Conservation (phyloP, 768 basidiomycete species). For the Tephrocybe sp. region DNA sequence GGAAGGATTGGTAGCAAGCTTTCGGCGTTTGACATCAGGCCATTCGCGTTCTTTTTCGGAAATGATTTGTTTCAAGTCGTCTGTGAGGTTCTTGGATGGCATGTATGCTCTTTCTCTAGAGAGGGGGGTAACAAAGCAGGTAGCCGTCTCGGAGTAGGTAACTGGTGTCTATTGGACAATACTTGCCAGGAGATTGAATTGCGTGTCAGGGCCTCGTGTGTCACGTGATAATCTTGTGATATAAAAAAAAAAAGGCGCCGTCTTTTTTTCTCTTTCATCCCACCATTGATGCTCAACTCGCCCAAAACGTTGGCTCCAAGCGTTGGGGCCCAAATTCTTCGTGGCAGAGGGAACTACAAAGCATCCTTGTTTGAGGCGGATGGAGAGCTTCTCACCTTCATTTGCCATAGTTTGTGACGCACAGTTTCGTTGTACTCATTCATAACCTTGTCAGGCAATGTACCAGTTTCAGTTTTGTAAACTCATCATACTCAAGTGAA, state of each 20-base stretch:
- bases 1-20: conserved; percentile 28
- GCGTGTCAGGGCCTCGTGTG: too few relatives aligned
- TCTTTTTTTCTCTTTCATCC: not conserved
- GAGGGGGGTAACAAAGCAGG: not conserved
- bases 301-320: conserved; percentile 8
- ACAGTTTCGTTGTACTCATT: conserved; percentile 19
- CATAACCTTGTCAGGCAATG: not conserved
- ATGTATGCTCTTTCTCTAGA: conserved; percentile 28
- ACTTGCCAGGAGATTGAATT: too few relatives aligned
- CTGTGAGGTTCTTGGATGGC: conserved; percentile 59
- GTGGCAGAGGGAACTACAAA: conserved; percentile 26
- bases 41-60: conserved; percentile 39
- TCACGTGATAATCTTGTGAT: conserved; percentile 9
- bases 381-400: conserved; percentile 46
- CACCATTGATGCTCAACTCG: conserved; percentile 1
- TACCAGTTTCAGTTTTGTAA: too few relatives aligned
- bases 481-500: too few relatives aligned
- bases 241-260: not conserved
- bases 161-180: too few relatives aligned
- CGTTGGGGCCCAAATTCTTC: conserved; percentile 4
- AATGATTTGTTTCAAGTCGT: conserved; percentile 55
- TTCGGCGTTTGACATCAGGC: conserved; percentile 52
- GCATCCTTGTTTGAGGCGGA: conserved; percentile 75
- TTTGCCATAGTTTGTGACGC: conserved; percentile 59
- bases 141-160: too few relatives aligned